Percentiles rank a stretch among this genome's conserved stretches.
phyloP scores from a whole-genome alignment of 1,284 basidiomycete species.

The Boletus sp. region DNA sequence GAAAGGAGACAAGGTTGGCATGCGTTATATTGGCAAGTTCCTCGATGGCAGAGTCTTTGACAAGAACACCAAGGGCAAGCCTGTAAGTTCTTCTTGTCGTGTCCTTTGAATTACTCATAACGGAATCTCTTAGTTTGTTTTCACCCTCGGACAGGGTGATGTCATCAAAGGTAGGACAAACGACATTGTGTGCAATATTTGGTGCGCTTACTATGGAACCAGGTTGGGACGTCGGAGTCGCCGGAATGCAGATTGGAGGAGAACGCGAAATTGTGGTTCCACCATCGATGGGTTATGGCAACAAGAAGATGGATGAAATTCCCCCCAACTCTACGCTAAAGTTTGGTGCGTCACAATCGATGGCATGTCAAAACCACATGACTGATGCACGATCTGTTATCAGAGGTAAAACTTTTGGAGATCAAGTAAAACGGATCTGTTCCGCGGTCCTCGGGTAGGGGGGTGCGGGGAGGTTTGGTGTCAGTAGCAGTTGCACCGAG shows the following conservation, averaged over 20 bases:
- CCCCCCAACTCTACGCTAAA: constrained; percentile 67
- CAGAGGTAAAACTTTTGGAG: constrained; percentile 71
- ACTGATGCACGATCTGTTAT: constrained; percentile 15
- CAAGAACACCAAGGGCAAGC: constrained; percentile 83
- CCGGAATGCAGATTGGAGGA: constrained; percentile 89
- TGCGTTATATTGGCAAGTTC: constrained; percentile 92
- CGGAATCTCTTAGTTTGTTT: constrained; percentile 58
- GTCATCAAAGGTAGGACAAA: constrained; percentile 76
- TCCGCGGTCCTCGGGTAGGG: constrained; percentile 13
- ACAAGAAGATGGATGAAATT: constrained; percentile 47
- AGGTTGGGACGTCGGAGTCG: constrained; percentile 91
- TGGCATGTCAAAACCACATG: neutral
- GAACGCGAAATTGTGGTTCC: constrained; percentile 84
- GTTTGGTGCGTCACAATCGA: constrained; percentile 55
- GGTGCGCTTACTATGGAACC: constrained; percentile 11
- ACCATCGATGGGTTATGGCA: constrained; percentile 67
- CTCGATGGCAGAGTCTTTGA: constrained; percentile 86
- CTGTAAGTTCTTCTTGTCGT: constrained; percentile 46
- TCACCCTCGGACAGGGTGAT: constrained; percentile 83
- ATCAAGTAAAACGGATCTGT: constrained; percentile 50
- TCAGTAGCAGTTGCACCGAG: constrained; percentile 21
- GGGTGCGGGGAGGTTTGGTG: constrained; percentile 1
- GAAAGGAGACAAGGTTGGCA: constrained; percentile 76
- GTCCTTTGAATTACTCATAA: constrained; percentile 7
- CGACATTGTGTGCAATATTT: neutral